Evolutionary conservation across 495 filamentous ascomycete genomes (phyloP).

Genomic region (Aspergillus mulundensis): DNA sequence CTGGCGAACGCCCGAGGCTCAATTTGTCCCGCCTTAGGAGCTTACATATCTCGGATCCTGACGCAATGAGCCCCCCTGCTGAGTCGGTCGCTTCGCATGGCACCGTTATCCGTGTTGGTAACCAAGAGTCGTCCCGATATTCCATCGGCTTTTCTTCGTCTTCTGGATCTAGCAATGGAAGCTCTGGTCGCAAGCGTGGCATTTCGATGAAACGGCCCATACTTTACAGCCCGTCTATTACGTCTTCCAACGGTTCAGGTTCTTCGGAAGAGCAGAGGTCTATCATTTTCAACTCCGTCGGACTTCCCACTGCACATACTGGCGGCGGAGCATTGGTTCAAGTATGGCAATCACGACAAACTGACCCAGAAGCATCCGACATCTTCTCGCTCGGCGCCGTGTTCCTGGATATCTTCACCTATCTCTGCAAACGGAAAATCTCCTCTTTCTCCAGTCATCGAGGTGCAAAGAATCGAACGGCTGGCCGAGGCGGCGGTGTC

Average conservation of each 20-base stretch:
- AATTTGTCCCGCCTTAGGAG: constrained; percentile 23
- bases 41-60: constrained; percentile 17
- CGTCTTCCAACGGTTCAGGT: constrained; percentile 30
- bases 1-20: constrained; percentile 19
- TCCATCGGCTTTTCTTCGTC: constrained; percentile 36
- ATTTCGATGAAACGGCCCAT: constrained; percentile 27
- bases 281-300: constrained; percentile 12
- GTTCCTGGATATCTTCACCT: constrained; percentile 70
- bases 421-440: constrained; percentile 68
- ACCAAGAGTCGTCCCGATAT: constrained; percentile 30
- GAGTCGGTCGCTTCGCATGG: constrained; percentile 36
- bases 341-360: constrained; percentile 41
- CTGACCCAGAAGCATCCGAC: constrained; percentile 31
- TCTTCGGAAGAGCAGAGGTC: constrained; percentile 19
- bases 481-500: constrained; percentile 63
- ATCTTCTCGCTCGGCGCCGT: constrained; percentile 44
- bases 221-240: constrained; percentile 34
- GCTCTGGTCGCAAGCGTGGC: constrained; percentile 18
- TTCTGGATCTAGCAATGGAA: constrained; percentile 29
- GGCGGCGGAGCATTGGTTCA: constrained; percentile 32
- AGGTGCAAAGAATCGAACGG: constrained; percentile 60
- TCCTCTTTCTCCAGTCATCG: constrained; percentile 72
- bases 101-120: constrained; percentile 38
- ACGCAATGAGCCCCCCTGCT: constrained; percentile 24
- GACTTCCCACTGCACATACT: constrained; percentile 14